Evolutionary conservation across 306 rosid species (phyloP).

Genomic region (Pyrus pyrifolia): DNA sequence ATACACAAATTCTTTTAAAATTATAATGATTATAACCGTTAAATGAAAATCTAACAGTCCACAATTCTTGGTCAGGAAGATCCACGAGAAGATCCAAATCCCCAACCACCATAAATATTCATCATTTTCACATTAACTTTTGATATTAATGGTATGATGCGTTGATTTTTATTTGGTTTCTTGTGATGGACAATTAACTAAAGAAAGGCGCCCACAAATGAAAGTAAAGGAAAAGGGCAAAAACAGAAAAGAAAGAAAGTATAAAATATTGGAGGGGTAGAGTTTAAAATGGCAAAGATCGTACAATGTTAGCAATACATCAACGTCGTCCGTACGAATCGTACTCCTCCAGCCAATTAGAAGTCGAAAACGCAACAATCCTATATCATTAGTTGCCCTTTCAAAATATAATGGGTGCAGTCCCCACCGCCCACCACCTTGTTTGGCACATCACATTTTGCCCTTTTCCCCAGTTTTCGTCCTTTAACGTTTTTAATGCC

Average conservation of each 20-base stretch:
- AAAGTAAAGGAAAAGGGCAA: background rate
- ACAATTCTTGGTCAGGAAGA: too few relatives aligned
- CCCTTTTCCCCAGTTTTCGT: background rate
- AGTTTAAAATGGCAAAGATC: background rate
- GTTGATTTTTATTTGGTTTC: background rate
- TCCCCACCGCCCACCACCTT: background rate
- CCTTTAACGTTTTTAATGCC: background rate
- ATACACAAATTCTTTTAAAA: too few relatives aligned
- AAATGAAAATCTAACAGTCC: too few relatives aligned
- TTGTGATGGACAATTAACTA: background rate
- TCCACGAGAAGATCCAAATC: too few relatives aligned
- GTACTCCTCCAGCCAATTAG: slow-evolving; percentile 31
- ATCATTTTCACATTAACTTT: too few relatives aligned
- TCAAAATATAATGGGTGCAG: background rate
- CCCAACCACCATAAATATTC: too few relatives aligned
- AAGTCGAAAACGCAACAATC: slow-evolving; percentile 19
- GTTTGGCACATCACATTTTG: background rate
- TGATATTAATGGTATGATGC: background rate
- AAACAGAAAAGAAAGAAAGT: too few relatives aligned
- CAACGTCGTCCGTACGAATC: slow-evolving; percentile 38
- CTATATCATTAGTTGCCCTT: background rate
- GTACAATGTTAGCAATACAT: slow-evolving; percentile 30
- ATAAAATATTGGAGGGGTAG: background rate
- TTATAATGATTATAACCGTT: too few relatives aligned
- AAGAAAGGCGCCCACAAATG: background rate